Conservation (phyloP, 768 basidiomycete species). For the Podaxis sp. region DNA sequence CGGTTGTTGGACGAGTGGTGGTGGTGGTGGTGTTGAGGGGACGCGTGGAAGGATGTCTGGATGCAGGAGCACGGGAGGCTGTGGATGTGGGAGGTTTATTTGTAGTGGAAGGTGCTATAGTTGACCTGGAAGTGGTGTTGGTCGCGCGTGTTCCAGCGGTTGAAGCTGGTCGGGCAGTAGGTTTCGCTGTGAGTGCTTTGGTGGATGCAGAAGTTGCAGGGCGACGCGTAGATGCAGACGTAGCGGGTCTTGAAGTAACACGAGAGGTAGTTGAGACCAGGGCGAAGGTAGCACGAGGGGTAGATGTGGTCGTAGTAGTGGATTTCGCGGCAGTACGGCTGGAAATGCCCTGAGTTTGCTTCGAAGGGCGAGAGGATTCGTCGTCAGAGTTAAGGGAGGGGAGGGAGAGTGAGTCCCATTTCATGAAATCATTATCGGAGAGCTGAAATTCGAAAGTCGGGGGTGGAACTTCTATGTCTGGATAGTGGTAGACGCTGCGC, state of each 20-base stretch:
- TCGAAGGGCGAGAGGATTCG: neutral
- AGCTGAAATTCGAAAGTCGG: slow-evolving; percentile 30
- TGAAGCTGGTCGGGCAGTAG: neutral
- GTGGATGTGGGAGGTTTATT: too few species aligned
- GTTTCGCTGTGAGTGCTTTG: neutral
- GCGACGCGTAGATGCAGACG: neutral
- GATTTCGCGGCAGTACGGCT: neutral
- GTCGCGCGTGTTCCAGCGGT: neutral
- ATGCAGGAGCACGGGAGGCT: too few species aligned
- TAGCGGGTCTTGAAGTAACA: neutral
- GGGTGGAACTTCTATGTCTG: slow-evolving; percentile 30
- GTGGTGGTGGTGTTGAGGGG: neutral
- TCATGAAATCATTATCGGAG: slow-evolving; percentile 22
- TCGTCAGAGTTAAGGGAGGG: slow-evolving; percentile 23
- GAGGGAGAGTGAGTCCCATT: slow-evolving; percentile 31
- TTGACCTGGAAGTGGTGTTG: neutral
- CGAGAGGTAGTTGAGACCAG: neutral
- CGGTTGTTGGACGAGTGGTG: neutral
- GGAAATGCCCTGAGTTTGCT: neutral
- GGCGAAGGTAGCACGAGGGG: neutral
- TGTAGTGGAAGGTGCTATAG: neutral
- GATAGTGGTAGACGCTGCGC: slow-evolving; percentile 32
- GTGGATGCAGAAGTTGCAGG: neutral
- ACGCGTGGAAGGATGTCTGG: neutral
- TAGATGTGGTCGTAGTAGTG: neutral